phyloP scores from a whole-genome alignment of 805 yeast genomes.

The Ogataea glucozyma region DNA sequence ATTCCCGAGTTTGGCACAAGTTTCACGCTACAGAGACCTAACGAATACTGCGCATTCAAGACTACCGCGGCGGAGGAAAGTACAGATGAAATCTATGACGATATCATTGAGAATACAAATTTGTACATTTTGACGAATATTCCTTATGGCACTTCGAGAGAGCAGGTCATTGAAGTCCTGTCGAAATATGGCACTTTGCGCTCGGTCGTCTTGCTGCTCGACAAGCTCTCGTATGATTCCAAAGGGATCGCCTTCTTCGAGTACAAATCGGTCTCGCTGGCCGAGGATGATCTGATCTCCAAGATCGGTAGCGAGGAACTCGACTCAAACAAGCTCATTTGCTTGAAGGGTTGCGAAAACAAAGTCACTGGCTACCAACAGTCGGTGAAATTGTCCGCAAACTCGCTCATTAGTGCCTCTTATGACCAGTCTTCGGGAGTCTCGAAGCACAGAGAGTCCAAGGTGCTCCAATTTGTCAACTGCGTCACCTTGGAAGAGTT shows the following conservation, averaged over 20 bases:
- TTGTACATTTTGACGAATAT: constrained; percentile 40
- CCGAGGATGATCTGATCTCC: constrained; percentile 30
- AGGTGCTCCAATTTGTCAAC: constrained; percentile 66
- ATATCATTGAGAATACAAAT: constrained; percentile 38
- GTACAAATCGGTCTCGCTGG: constrained; percentile 24
- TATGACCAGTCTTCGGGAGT: constrained; percentile 13
- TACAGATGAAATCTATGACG: constrained; percentile 38
- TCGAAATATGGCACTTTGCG: constrained; percentile 41
- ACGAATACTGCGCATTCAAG: constrained; percentile 38
- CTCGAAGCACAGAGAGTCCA: constrained; percentile 33
- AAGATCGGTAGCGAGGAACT: constrained; percentile 39
- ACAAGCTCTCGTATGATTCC: constrained; percentile 49
- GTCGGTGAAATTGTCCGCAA: constrained; percentile 21
- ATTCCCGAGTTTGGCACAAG: constrained; percentile 35
- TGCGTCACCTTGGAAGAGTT: constrained; percentile 65
- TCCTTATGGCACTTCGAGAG: constrained; percentile 43
- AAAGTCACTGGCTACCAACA: constrained; percentile 26
- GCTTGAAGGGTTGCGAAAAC: constrained; percentile 43
- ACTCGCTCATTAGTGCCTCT: constrained; percentile 20
- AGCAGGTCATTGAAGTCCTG: constrained; percentile 44
- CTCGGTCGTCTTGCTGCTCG: constrained; percentile 45
- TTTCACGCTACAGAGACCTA: constrained; percentile 44
- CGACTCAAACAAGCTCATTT: constrained; percentile 37
- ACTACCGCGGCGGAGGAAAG: constrained; percentile 54
- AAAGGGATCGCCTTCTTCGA: constrained; percentile 62